Percentiles rank a stretch among this genome's conserved stretches.
Evolutionary conservation across 805 yeast species (phyloP).

Genomic region (Wickerhamomyces silvicola): DNA sequence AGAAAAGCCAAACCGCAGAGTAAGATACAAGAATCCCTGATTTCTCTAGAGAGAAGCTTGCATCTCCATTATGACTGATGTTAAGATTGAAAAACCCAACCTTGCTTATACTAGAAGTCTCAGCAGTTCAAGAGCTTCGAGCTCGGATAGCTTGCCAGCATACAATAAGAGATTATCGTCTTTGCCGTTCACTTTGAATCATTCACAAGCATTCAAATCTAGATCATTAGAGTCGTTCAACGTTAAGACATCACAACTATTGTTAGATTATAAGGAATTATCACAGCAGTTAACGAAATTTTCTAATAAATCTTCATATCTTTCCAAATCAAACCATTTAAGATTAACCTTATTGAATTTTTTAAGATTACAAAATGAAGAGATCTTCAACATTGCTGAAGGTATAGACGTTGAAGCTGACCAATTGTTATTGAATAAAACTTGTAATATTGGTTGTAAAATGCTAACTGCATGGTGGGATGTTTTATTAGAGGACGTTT

Average conservation of each 20-base stretch:
- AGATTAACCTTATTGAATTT: constrained; percentile 11
- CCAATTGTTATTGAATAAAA: too few species aligned
- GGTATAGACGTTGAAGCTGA: too few species aligned
- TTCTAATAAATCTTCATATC: constrained; percentile 3
- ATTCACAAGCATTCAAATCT: background rate
- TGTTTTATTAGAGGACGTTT: constrained; percentile 5
- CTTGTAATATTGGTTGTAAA: background rate
- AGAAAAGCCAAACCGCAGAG: too few species aligned
- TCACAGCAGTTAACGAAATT: constrained; percentile 1
- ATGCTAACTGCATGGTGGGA: constrained; percentile 8
- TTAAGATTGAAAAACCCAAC: constrained; percentile 1
- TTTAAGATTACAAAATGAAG: constrained; percentile 6
- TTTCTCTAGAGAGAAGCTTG: too few species aligned
- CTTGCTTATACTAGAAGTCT: constrained; percentile 1
- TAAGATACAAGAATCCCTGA: too few species aligned
- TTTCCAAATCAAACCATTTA: constrained; percentile 7
- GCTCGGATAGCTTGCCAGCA: constrained; percentile 1
- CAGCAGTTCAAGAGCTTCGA: constrained; percentile 2
- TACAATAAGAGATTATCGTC: background rate
- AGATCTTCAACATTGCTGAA: too few species aligned
- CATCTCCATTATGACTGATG: background rate
- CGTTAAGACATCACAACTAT: background rate
- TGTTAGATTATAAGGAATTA: background rate
- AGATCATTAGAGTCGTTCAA: too few species aligned
- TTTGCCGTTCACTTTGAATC: background rate